Evolutionary conservation across 495 filamentous ascomycete genomes (phyloP), one percentile per base, ranked within the genome.

Genomic region (Penicillium desertorum): DNA sequence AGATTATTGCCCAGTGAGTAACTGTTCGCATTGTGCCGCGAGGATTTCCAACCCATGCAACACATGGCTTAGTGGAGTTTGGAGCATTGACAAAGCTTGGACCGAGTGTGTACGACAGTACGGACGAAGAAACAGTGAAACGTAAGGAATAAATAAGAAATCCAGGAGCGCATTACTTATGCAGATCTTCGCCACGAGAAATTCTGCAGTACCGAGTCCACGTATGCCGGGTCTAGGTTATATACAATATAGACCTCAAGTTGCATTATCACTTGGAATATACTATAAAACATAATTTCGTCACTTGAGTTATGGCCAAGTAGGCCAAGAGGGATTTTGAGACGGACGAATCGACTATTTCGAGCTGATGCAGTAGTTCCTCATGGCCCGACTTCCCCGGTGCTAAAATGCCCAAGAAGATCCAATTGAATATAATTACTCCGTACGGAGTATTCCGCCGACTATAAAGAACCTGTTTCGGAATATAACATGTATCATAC

Each of bases 341-440:
- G 39, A 19, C 39, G 9, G 29, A 39, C 10, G 14, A 17, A 46
- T 49, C 34, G 30, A 17, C 32, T 29, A 23, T n/a, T 25, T 14
- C 0, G 37, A 29, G 12, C n/a, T 32, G 30, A 34, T 50, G 25
- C 20, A 29, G 11, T 51, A 50, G 32, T 51, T 14, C 5, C 25
- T 17, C 11, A 36, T 51, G 20, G 36, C 25, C 56, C 47, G 56
- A 45, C 27, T 57, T 45, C 47, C 39, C 47, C 55, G 55, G 47
- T 51, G 11, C 46, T 25, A 57, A 11, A 25, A 10, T 30, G 7
- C 9, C 0, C 16, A 12, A 27, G 20, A 3, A 25, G 20, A 25
- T 27, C 43, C 14, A 37, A 37, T 37, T 22, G 19, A 43, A 20
- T 20, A 43, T 22, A 43, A 43, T 5, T 43, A 37, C 14, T 14